Evolutionary conservation across 2,329 filamentous ascomycete genomes (phyloP), one percentile per base, ranked within the genome.

Genomic region (Parastagonospora avenae): DNA sequence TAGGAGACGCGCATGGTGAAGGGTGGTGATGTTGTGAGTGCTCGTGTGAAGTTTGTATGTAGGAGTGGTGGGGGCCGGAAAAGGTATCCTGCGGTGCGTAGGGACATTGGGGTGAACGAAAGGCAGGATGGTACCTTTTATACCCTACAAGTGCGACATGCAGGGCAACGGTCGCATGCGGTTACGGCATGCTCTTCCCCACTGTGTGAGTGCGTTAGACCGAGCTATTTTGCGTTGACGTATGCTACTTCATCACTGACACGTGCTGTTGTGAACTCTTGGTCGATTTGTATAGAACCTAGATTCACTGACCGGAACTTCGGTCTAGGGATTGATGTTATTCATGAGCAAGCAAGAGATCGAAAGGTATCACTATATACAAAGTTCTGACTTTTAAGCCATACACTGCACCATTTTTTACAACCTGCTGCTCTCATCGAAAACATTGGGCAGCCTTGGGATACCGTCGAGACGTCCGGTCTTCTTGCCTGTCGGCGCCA

Each of bases 1-100:
- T 85, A 85, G 46, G 79, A 76, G 49, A 85, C 77, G 64, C 81
- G 81, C 82, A 85, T 85, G 15, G 57, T 70, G 52, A 16, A 28
- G 10, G n/a, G 1, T n/a, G 33, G 8, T 37, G 53, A 14, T 16
- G 47, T 58, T 37, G n/a, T 58, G 35, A 57, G 42, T 15, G 48
- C 15, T 38, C 39, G 35, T 19, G 27, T n/a, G 28, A 32, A 15
- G n/a, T 38, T 19, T 14, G n/a, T 12, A 35, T 29, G 46, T 15
- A 29, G 19, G 24, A 14, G 27, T 28, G 11, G 39, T 14, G 29
- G 7, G 39, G 19, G 41, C 19, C 30, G 41, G 41, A 24, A 32
- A 27, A 24, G 30, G 29, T 35, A 19, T 24, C 15, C 9, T 29
- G 27, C 12, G 24, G 19, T 39, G 35, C 24, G 27, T 30, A 32